These are phyloP conservation scores for Shiraia bambusicola DNA, from an alignment of 2,329 filamentous ascomycete genomes.

Conservation along the genomic window DNA sequence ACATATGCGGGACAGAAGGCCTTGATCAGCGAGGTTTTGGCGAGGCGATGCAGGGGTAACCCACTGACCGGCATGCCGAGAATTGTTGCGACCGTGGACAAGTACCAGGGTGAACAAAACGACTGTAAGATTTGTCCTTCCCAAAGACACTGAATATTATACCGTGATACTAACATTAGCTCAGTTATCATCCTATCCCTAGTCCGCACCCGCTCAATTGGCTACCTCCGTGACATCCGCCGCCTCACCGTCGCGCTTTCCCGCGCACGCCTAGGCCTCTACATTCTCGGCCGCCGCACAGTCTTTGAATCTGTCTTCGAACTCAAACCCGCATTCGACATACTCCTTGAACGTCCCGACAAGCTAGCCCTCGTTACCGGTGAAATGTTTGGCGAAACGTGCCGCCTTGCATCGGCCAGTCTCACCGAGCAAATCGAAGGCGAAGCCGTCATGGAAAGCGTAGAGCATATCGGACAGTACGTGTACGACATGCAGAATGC, in stretches of 20 bases:
- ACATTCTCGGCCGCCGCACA: slow-evolving; percentile 83
- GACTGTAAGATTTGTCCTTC: slow-evolving; percentile 71
- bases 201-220: slow-evolving; percentile 82
- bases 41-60: slow-evolving; percentile 79
- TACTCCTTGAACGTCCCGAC: slow-evolving; percentile 74
- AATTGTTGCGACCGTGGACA: slow-evolving; percentile 92
- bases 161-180: slow-evolving; percentile 7
- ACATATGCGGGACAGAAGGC: slow-evolving; percentile 93
- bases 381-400: slow-evolving; percentile 75
- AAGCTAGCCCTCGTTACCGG: slow-evolving; percentile 79
- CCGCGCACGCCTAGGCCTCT: slow-evolving; percentile 85
- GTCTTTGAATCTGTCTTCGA: slow-evolving; percentile 90
- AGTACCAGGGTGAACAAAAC: slow-evolving; percentile 99
- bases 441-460: slow-evolving; percentile 74
- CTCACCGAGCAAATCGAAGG: slow-evolving; percentile 45
- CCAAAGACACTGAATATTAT: background rate
- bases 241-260: slow-evolving; percentile 93
- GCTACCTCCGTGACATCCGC: slow-evolving; percentile 90
- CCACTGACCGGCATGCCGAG: slow-evolving; percentile 84
- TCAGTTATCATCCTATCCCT: slow-evolving; percentile 90
- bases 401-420: slow-evolving; percentile 46
- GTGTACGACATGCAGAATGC: slow-evolving; percentile 93
- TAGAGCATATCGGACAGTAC: slow-evolving; percentile 94
- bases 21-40: slow-evolving; percentile 82
- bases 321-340: slow-evolving; percentile 80